Evolutionary conservation across 148 eudicot species (phyloP).

Genomic region (Chenopodium quinoa): DNA sequence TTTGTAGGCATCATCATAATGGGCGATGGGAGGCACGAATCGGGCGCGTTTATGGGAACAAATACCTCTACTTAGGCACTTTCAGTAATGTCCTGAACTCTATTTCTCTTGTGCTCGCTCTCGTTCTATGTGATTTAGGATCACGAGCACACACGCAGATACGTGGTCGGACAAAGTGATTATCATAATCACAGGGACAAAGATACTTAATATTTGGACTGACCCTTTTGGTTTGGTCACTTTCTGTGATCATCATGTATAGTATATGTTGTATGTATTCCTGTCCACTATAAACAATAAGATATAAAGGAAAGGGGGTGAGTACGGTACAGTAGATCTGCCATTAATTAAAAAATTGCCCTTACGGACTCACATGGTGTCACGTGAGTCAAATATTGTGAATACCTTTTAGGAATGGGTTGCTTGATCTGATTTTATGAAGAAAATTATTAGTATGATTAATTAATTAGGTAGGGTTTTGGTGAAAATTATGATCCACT

Average conservation of each 20-base stretch:
- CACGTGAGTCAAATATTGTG: conserved; percentile 45
- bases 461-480: conserved; percentile 18
- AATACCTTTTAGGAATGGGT: conserved; percentile 4
- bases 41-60: conserved; percentile 64
- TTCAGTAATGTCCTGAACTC: conserved; percentile 42
- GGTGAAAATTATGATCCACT: conserved; percentile 31
- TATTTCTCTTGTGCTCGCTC: neutral
- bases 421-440: conserved; percentile 13
- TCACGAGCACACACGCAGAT: conserved; percentile 12
- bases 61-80: conserved; percentile 68
- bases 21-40: conserved; percentile 79
- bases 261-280: conserved; percentile 5
- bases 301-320: neutral
- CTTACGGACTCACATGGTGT: conserved; percentile 34
- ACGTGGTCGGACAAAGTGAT: conserved; percentile 19
- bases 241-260: conserved; percentile 25
- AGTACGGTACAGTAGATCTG: conserved; percentile 32
- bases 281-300: conserved; percentile 8
- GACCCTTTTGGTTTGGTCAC: conserved; percentile 28
- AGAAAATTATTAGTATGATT: conserved; percentile 4
- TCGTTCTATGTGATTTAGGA: conserved; percentile 9
- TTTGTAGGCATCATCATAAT: conserved; percentile 76
- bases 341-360: conserved; percentile 15
- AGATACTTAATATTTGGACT: conserved; percentile 33
- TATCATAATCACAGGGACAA: conserved; percentile 31